Evolutionary conservation across 352 stramenopile species (phyloP).

Genomic region (Phytophthora macrochlamydospora): DNA sequence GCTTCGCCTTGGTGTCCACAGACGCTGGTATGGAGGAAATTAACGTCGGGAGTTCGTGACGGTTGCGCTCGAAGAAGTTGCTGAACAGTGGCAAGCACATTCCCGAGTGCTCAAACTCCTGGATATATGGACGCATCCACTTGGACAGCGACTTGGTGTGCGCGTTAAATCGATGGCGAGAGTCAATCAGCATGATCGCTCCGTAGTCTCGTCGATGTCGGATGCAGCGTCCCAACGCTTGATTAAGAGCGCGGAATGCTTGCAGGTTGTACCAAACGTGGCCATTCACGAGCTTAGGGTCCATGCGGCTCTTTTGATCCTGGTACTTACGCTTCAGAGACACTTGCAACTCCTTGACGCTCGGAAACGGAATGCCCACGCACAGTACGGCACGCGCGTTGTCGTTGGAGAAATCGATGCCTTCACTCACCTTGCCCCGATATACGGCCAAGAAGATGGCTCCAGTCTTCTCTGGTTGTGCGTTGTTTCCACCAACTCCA

Average conservation of each 20-base stretch:
- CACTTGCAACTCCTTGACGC: constrained; percentile 92
- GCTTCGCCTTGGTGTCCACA: constrained; percentile 18
- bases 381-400: constrained; percentile 97
- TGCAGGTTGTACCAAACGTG: constrained; percentile 97
- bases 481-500: background rate
- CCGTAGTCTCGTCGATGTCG: constrained; percentile 98
- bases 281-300: constrained; percentile 74
- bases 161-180: constrained; percentile 66
- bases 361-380: constrained; percentile 98
- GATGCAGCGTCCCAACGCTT: constrained; percentile 98
- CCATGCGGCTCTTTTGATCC: constrained; percentile 68
- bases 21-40: constrained; percentile 7
- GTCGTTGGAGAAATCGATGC: constrained; percentile 98
- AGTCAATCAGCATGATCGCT: constrained; percentile 96
- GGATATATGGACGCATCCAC: constrained; percentile 79
- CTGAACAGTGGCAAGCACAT: constrained; percentile 63
- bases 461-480: constrained; percentile 54
- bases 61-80: constrained; percentile 73
- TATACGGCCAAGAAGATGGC: constrained; percentile 98
- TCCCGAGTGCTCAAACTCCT: constrained; percentile 72
- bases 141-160: constrained; percentile 77
- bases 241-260: constrained; percentile 98
- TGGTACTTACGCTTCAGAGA: constrained; percentile 84
- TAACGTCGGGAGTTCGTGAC: constrained; percentile 39
- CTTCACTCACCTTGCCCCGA: constrained; percentile 98